Percentiles rank a stretch among this genome's conserved stretches.
Evolutionary conservation across 352 stramenopile genomes (phyloP).

Genomic region (Blastocystis sp.): DNA sequence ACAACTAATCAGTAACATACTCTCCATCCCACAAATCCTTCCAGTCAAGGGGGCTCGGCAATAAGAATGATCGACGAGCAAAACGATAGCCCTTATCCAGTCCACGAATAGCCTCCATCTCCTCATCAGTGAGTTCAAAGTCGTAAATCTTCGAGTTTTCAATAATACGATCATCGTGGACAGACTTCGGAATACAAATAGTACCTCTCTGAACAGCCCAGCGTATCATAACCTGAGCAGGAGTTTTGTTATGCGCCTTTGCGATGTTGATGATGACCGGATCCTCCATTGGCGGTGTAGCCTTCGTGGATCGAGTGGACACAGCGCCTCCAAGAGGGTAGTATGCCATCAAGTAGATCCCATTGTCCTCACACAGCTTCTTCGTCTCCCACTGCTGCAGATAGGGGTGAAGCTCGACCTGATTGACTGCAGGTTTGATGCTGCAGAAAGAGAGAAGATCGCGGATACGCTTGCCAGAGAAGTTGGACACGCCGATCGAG

Average conservation of each 20-base stretch:
- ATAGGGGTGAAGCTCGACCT: conserved; percentile 74
- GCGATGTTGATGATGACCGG: conserved; percentile 67
- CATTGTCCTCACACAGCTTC: conserved; percentile 68
- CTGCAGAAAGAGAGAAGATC: conserved; percentile 67
- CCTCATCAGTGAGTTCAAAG: conserved; percentile 70
- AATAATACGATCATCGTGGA: conserved; percentile 66
- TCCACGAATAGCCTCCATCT: conserved; percentile 70
- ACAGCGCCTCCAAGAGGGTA: conserved; percentile 69
- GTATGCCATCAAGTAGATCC: conserved; percentile 71
- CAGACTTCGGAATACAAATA: conserved; percentile 71
- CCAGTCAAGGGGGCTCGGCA: background rate
- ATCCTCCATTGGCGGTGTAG: conserved; percentile 64
- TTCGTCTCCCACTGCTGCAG: conserved; percentile 70
- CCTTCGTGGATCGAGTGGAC: conserved; percentile 19
- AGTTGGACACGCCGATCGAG: conserved; percentile 73
- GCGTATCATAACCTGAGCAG: conserved; percentile 71
- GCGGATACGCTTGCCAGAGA: conserved; percentile 67
- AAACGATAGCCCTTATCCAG: conserved; percentile 74
- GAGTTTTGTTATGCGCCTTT: conserved; percentile 65
- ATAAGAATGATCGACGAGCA: conserved; percentile 10
- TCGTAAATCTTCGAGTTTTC: conserved; percentile 71
- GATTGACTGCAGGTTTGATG: conserved; percentile 71
- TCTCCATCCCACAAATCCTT: conserved; percentile 45
- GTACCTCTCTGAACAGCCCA: conserved; percentile 71
- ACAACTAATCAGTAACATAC: background rate